Evolutionary conservation across 345 rosid genomes (phyloP), one percentile per base, ranked within the genome.

Genomic region (Eucalyptus marginata): DNA sequence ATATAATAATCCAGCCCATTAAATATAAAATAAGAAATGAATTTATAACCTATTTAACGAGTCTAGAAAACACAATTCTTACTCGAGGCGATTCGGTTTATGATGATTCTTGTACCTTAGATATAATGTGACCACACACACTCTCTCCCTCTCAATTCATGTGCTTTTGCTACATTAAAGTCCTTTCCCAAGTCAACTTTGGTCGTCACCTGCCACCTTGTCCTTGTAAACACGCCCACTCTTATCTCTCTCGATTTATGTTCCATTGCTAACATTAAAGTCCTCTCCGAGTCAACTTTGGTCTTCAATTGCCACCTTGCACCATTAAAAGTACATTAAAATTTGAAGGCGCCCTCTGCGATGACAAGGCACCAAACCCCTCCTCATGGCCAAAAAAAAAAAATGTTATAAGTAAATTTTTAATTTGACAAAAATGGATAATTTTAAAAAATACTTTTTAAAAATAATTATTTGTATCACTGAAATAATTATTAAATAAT

Each of bases 41-140:
- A 1, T 10, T 22, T 20, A 52, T 52, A 18, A 52, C 4, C 10
- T 7, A 52, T 18, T 17, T 18, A 18, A 52, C 0, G 56, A 18
- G 24, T 24, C 6, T 24, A 36, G 83, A 71, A 14, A 36, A 64
- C 20, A 64, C 18, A 14, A 15, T n/a, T 36, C 10, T 29, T n/a
- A 14, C 36, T 7, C 3, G 0, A 20, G 47, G 27, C 15, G 1
- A 40, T 76, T 36, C 47, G 5, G 2, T 6, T 36, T 2, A 36
- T 20, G 43, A 76, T 76, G 15, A 76, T 40, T 76, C 5, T 76
- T 40, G 47, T 24, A 20, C 83, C 29, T 36, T 11, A 36, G 14
- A 36, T 36, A 5, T 40, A 40, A 40, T 76, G 83, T 18, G 83
- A 76, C 22, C 24, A 10, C 46, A 71, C 25, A 8, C 46, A 5